A percentile compares a stretch with the other conserved stretches of the same genome.
These are phyloP conservation scores for Neurospora sp. DNA, from an alignment of 495 filamentous ascomycete genomes.

Conservation along the genomic window DNA sequence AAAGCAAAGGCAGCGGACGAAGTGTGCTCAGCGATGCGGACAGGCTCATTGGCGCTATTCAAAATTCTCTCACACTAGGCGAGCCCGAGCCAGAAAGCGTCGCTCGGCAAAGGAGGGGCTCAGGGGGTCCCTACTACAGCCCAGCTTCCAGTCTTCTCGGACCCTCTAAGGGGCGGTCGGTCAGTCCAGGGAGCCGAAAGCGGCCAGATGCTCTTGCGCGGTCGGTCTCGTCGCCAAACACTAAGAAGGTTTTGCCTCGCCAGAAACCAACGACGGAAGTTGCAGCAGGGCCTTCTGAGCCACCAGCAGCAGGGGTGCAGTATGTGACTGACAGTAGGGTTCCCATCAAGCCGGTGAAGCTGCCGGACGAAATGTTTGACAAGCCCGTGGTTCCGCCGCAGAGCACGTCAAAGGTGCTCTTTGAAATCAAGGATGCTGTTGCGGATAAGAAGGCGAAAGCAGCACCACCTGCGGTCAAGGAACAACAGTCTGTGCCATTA, in stretches of 20 bases:
- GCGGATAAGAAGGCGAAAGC: not conserved
- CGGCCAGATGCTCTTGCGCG: constrained; percentile 1
- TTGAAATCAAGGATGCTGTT: constrained; percentile 17
- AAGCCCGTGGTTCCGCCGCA: constrained; percentile 6
- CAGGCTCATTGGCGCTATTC: constrained; percentile 64
- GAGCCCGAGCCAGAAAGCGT: constrained; percentile 24
- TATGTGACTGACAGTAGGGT: constrained; percentile 24
- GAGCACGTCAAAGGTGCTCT: constrained; percentile 22
- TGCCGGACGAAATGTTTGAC: constrained; percentile 27
- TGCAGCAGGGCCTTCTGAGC: not conserved
- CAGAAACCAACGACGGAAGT: not conserved
- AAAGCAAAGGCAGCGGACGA: constrained; percentile 39
- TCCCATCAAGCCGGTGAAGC: constrained; percentile 29
- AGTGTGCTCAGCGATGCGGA: constrained; percentile 62
- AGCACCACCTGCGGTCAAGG: not conserved
- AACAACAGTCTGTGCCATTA: not conserved
- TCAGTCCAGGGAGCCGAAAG: constrained; percentile 11
- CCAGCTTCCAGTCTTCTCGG: constrained; percentile 7
- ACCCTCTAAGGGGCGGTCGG: constrained; percentile 12
- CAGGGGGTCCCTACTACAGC: constrained; percentile 6
- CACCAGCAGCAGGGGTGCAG: constrained; percentile 13
- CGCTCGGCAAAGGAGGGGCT: constrained; percentile 4
- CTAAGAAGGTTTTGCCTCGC: not conserved
- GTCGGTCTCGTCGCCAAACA: constrained; percentile 6
- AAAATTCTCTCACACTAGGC: constrained; percentile 43